Conservation (phyloP, 2,329 filamentous ascomycete species). For the Hymenoscyphus scutula region DNA sequence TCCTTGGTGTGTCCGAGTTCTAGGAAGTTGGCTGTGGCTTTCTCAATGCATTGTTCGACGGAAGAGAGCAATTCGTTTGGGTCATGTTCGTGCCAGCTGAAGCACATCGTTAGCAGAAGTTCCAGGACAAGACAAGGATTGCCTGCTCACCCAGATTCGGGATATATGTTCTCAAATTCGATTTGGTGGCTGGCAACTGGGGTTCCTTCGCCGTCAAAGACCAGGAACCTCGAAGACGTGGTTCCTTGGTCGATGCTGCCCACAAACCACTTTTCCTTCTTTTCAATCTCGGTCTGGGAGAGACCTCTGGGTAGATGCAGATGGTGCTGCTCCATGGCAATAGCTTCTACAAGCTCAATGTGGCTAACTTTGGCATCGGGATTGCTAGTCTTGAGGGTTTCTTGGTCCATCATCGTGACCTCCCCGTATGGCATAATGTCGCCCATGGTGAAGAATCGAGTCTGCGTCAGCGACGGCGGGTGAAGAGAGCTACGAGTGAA, state of each 20-base stretch:
- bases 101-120: constrained; percentile 17
- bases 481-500: neutral
- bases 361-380: constrained; percentile 13
- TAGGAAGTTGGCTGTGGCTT: constrained; percentile 66
- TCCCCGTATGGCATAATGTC: neutral
- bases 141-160: constrained; percentile 73
- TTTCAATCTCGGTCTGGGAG: constrained; percentile 6
- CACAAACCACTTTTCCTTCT: constrained; percentile 61
- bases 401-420: neutral
- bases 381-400: constrained; percentile 3
- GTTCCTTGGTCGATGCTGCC: constrained; percentile 91
- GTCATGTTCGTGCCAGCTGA: constrained; percentile 83
- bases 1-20: constrained; percentile 62
- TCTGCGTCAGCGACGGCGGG: neutral
- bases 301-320: constrained; percentile 10
- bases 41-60: constrained; percentile 73
- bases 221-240: constrained; percentile 84
- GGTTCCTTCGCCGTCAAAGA: constrained; percentile 78
- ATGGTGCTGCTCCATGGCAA: neutral
- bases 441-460: constrained; percentile 4
- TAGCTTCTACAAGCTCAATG: constrained; percentile 6
- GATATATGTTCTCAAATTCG: constrained; percentile 82
- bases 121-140: neutral
- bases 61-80: constrained; percentile 70
- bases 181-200: constrained; percentile 82